Evolutionary conservation across 2,329 filamentous ascomycete genomes (phyloP), one percentile per base, ranked within the genome.

Genomic region (Zymoseptoria brevis): DNA sequence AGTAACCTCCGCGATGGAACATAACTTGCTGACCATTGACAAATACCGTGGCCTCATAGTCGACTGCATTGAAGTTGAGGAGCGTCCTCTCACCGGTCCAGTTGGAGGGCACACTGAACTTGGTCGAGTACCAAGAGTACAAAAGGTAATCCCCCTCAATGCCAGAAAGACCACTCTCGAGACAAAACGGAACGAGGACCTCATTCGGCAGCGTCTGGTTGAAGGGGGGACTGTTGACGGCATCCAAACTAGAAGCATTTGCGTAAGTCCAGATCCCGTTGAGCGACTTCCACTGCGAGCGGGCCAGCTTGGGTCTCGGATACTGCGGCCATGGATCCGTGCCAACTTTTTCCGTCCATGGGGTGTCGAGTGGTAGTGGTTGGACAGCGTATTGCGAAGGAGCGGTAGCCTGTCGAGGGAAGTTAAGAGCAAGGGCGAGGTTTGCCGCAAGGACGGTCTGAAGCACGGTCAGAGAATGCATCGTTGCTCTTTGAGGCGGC

Each of bases 1-100:
- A 82, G 60, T 86, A 83, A 3, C 83, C 83, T 30, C 83, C 83
- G 4, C 79, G 74, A 66, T 86, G 81, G 8, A 76, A 75, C 2
- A 80, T 82, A 2, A 83, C 77, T 29, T 78, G 77, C 9, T 75
- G 68, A 0, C 82, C 83, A 52, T 80, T 76, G 35, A 83, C 72
- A 79, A 81, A 86, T 19, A 85, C 74, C 6, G 75, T 81, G 7
- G 81, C 81, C 54, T 84, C 78, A 62, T 86, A 86, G 64, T 86
- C 83, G n/a, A 86, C 83, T 1, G 83, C 83, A 16, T 82, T 83
- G 57, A 86, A 86, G 35, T 83, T 77, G 9, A 83, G 69, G 3
- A 85, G 64, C 0, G 83, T 71, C 1, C 75, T 74, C 54, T 80
- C 71, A 3, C 70, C 71, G 1, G 70, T 70, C 81, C 82, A 85